Percentiles rank a stretch among this genome's conserved stretches.
phyloP scores from a whole-genome alignment of 78 protist species.

The Monocercomonoides exilis region DNA sequence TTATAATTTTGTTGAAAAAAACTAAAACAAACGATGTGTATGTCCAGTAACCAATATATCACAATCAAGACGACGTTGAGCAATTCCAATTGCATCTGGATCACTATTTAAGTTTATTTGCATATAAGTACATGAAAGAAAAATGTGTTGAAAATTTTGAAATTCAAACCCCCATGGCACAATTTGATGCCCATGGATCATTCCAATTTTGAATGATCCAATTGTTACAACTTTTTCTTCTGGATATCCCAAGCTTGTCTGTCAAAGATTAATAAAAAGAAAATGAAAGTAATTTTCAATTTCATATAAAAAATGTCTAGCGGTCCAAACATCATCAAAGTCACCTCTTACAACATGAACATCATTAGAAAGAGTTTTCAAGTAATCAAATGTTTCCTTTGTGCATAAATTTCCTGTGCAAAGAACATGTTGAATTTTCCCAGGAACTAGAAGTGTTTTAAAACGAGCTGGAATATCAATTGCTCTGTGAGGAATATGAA shows the following conservation, averaged over 20 bases:
- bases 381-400: constrained; percentile 68
- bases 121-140: constrained; percentile 37
- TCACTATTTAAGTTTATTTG: too few relatives aligned
- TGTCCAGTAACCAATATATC: constrained; percentile 84
- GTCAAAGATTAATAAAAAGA: too few relatives aligned
- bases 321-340: constrained; percentile 77
- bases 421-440: constrained; percentile 82
- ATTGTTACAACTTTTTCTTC: constrained; percentile 69
- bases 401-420: constrained; percentile 93
- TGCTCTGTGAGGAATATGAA: constrained; percentile 92
- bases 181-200: constrained; percentile 95
- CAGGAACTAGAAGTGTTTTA: constrained; percentile 81
- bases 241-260: too few relatives aligned
- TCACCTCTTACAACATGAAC: constrained; percentile 85
- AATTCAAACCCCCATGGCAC: constrained; percentile 23
- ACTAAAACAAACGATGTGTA: background rate
- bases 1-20: too few relatives aligned
- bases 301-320: too few relatives aligned
- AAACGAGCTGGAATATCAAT: constrained; percentile 75
- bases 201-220: constrained; percentile 86
- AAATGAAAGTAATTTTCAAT: too few relatives aligned
- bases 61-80: constrained; percentile 88
- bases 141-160: background rate
- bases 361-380: constrained; percentile 70
- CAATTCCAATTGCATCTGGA: constrained; percentile 56